These are phyloP conservation scores for Moricandia arvensis DNA, from an alignment of 345 rosid genomes.

Conservation along the genomic window DNA sequence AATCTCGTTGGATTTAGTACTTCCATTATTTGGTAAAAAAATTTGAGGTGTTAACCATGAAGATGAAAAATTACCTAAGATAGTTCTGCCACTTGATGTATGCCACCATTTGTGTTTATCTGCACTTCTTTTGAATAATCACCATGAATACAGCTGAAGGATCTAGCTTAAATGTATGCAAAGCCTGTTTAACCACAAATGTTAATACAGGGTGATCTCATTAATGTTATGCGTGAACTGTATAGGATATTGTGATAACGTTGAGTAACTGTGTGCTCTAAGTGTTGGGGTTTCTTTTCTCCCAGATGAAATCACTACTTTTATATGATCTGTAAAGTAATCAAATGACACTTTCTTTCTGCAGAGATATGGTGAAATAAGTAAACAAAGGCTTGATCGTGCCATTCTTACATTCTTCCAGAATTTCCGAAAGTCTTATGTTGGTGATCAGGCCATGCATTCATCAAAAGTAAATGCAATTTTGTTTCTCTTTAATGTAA, in stretches of 20 bases:
- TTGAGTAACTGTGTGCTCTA: constrained; percentile 13
- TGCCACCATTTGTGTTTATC: not conserved
- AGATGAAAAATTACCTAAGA: not conserved
- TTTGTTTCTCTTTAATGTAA: not conserved
- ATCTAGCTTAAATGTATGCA: not conserved
- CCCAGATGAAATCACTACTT: constrained; percentile 17
- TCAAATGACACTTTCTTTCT: constrained; percentile 19
- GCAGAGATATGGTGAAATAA: constrained; percentile 88
- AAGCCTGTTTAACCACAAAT: constrained; percentile 6
- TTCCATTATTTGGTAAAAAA: constrained; percentile 7
- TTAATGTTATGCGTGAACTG: not conserved
- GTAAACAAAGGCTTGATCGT: constrained; percentile 97
- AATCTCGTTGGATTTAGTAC: not conserved
- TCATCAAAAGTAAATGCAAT: constrained; percentile 78
- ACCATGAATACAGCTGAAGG: constrained; percentile 4
- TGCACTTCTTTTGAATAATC: not conserved
- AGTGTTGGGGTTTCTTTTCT: constrained; percentile 4
- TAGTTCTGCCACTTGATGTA: constrained; percentile 13
- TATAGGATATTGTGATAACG: constrained; percentile 6
- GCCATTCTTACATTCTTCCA: constrained; percentile 98
- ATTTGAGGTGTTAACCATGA: constrained; percentile 11
- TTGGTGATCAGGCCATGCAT: constrained; percentile 99
- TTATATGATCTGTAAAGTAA: constrained; percentile 18
- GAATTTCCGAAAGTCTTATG: constrained; percentile 95
- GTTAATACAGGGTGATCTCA: constrained; percentile 3